These are phyloP conservation scores for Racocetra persica DNA, from an alignment of 371 early-diverging fungal species.

Conservation along the genomic window DNA sequence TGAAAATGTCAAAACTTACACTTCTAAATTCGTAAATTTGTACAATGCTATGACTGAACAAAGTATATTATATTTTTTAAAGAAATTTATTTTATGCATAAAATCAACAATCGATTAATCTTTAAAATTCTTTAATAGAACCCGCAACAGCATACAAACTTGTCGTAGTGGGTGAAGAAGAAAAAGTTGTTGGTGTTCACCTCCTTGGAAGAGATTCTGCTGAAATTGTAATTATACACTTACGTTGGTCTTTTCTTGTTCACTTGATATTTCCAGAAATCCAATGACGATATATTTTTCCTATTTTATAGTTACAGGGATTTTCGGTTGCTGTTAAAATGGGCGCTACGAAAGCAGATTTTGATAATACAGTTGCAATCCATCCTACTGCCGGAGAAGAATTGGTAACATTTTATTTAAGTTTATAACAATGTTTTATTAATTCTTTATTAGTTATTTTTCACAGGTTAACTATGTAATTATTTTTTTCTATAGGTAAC, in stretches of 20 bases:
- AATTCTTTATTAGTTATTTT: no score
- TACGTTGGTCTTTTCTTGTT: background rate
- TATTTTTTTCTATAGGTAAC: no score
- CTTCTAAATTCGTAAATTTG: slow-evolving; percentile 90
- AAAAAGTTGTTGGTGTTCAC: slow-evolving; percentile 97
- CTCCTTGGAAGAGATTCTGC: slow-evolving; percentile 92
- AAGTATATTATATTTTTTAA: slow-evolving; percentile 49
- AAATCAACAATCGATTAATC: background rate
- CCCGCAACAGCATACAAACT: slow-evolving; percentile 91
- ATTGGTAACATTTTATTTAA: slow-evolving; percentile 59
- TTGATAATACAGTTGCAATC: slow-evolving; percentile 96
- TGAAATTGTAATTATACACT: slow-evolving; percentile 67
- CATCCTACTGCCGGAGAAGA: slow-evolving; percentile 99
- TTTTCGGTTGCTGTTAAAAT: slow-evolving; percentile 90
- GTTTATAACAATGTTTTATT: no score
- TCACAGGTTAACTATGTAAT: no score
- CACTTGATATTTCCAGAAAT: background rate
- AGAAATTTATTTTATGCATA: background rate
- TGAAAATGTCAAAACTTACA: slow-evolving; percentile 84
- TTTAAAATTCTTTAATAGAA: slow-evolving; percentile 51
- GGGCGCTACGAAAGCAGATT: slow-evolving; percentile 96
- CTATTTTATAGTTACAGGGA: slow-evolving; percentile 76
- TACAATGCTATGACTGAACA: slow-evolving; percentile 87
- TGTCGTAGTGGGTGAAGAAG: slow-evolving; percentile 82
- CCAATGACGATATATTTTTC: background rate